phyloP scores from a whole-genome alignment of 2,329 filamentous ascomycete genomes.

The Ascochyta koolunga region DNA sequence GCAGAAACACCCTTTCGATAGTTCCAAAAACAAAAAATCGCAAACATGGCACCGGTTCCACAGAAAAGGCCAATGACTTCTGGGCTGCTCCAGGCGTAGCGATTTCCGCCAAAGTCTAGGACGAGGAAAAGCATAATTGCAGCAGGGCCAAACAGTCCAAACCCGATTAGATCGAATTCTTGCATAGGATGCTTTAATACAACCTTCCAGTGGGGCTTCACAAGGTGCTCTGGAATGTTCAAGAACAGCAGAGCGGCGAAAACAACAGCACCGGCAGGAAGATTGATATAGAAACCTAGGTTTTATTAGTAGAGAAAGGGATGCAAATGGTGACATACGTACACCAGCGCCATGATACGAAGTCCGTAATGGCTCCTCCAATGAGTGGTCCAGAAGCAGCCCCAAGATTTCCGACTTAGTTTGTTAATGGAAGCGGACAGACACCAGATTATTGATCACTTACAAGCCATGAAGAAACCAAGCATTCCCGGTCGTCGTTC shows the following conservation, averaged over 20 bases:
- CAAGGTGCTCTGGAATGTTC: slow-evolving; percentile 47
- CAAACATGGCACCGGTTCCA: slow-evolving; percentile 53
- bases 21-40: slow-evolving; percentile 64
- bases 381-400: slow-evolving; percentile 54
- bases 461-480: slow-evolving; percentile 52
- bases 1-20: slow-evolving; percentile 64
- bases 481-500: slow-evolving; percentile 51
- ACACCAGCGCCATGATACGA: slow-evolving; percentile 56
- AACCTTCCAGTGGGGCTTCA: slow-evolving; percentile 56
- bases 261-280: slow-evolving; percentile 49
- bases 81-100: slow-evolving; percentile 56
- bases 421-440: slow-evolving; percentile 41
- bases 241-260: slow-evolving; percentile 54
- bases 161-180: slow-evolving; percentile 59
- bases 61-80: slow-evolving; percentile 60
- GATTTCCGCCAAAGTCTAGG: slow-evolving; percentile 57
- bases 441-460: slow-evolving; percentile 52
- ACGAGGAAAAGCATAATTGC: slow-evolving; percentile 57
- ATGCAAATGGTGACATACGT: slow-evolving; percentile 21
- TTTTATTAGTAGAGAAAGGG: background rate
- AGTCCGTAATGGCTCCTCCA: slow-evolving; percentile 53
- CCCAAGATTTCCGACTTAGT: slow-evolving; percentile 49
- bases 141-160: slow-evolving; percentile 52
- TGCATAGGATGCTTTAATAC: slow-evolving; percentile 49
- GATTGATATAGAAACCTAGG: slow-evolving; percentile 30